Evolutionary conservation across 768 basidiomycete species (phyloP).

Genomic region (Mycena indigotica): DNA sequence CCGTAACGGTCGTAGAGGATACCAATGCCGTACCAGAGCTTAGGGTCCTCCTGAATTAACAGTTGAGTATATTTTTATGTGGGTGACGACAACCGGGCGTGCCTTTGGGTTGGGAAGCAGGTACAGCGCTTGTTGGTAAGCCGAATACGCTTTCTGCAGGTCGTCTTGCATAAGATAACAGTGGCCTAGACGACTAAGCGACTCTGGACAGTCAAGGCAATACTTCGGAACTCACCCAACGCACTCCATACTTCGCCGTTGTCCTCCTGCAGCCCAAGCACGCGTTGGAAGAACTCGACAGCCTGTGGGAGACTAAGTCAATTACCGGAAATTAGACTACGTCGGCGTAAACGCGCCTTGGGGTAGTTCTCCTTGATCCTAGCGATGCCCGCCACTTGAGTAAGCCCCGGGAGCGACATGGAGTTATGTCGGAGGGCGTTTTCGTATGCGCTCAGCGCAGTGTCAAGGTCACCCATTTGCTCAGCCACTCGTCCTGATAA

Average conservation of each 20-base stretch:
- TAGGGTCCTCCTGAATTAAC: conserved; percentile 79
- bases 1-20: conserved; percentile 99
- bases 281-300: conserved; percentile 94
- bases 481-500: conserved; percentile 97
- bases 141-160: conserved; percentile 96
- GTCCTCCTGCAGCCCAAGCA: conserved; percentile 86
- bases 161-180: conserved; percentile 99
- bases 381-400: conserved; percentile 93
- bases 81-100: conserved; percentile 23
- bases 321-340: conserved; percentile 1
- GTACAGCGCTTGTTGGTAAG: conserved; percentile 97
- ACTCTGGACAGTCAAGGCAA: conserved; percentile 21
- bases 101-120: conserved; percentile 95
- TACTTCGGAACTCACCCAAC: conserved; percentile 58
- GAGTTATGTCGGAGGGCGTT: conserved; percentile 95
- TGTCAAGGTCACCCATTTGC: conserved; percentile 92
- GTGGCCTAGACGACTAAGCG: conserved; percentile 60
- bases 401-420: conserved; percentile 84
- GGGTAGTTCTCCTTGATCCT: conserved; percentile 97
- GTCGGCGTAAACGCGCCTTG: conserved; percentile 63
- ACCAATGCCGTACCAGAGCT: conserved; percentile 99
- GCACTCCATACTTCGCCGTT: conserved; percentile 99
- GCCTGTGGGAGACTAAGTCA: conserved; percentile 56
- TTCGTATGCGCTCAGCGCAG: conserved; percentile 92
- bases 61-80: conserved; percentile 15